Evolutionary conservation across 257 asterid genomes (phyloP).

Genomic region (Fraxinus quadrangulata): DNA sequence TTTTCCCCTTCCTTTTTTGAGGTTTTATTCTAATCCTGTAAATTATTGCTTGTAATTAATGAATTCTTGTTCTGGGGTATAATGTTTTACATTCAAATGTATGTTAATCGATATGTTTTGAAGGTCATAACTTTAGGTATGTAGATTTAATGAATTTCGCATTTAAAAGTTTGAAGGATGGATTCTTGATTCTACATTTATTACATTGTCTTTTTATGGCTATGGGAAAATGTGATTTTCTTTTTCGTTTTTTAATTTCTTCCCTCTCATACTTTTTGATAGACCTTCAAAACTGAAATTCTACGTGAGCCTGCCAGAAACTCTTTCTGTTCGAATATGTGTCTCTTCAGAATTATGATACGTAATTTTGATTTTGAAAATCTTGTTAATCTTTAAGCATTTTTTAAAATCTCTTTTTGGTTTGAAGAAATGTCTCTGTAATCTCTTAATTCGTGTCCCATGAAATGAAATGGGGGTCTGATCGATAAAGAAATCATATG

Average conservation of each 20-base stretch:
- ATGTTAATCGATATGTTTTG: neutral
- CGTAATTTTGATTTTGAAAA: neutral
- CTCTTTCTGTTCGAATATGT: neutral
- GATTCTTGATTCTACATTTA: neutral
- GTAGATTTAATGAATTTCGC: neutral
- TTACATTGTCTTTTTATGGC: neutral
- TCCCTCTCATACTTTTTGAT: neutral
- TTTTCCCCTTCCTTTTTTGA: neutral
- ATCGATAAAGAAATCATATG: constrained; percentile 1
- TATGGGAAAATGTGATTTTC: no score
- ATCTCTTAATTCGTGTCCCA: neutral
- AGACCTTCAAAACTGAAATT: neutral
- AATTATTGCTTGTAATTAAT: neutral
- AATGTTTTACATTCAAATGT: neutral
- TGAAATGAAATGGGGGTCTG: neutral
- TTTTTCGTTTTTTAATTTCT: neutral
- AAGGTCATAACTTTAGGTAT: no score
- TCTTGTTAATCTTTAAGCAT: neutral
- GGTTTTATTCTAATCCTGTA: neutral
- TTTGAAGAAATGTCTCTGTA: neutral
- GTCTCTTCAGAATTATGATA: neutral
- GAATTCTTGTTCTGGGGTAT: neutral
- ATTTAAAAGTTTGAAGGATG: neutral
- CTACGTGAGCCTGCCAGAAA: no score
- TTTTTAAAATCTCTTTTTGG: neutral